A percentile compares a stretch with the other conserved stretches of the same genome.
phyloP scores from a whole-genome alignment of 1,284 basidiomycete species.

The Rhodotorula glutinis region DNA sequence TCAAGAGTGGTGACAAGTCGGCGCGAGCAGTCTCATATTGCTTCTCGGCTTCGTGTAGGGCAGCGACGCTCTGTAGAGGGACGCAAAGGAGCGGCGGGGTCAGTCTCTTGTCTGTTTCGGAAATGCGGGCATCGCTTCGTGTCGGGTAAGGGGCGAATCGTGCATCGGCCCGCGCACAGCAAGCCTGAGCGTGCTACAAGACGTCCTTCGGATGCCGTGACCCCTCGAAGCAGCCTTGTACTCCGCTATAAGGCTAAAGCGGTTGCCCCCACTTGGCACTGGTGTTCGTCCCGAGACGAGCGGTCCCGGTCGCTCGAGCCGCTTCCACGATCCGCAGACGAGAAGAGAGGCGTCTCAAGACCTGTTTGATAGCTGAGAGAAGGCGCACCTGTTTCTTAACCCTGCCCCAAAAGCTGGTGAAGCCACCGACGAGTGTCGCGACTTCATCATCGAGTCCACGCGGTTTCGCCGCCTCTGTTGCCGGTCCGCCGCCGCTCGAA shows the following conservation, averaged over 20 bases:
- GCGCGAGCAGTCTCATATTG: constrained; percentile 36
- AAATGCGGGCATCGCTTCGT: too few relatives aligned
- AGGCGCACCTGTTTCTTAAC: constrained; percentile 41
- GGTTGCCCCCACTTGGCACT: too few relatives aligned
- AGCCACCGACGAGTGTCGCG: constrained; percentile 34
- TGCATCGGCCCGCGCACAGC: too few relatives aligned
- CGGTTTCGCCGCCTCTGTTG: background rate
- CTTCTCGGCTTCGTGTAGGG: constrained; percentile 31
- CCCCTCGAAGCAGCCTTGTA: too few relatives aligned
- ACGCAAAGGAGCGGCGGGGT: background rate
- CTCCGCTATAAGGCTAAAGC: too few relatives aligned
- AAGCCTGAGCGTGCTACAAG: too few relatives aligned
- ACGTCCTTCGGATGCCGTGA: too few relatives aligned
- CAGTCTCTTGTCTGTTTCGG: background rate
- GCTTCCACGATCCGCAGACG: background rate
- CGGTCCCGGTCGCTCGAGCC: too few relatives aligned
- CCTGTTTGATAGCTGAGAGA: background rate
- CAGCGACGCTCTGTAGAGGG: constrained; percentile 17
- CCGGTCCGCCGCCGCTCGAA: too few relatives aligned
- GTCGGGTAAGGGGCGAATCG: too few relatives aligned
- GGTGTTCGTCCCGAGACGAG: too few relatives aligned
- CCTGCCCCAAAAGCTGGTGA: constrained; percentile 42
- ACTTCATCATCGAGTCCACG: constrained; percentile 39
- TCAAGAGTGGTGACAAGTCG: constrained; percentile 41
- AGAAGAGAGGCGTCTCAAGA: background rate